Evolutionary conservation across 2,329 filamentous ascomycete genomes (phyloP).

Genomic region (Colletotrichum camelliae): DNA sequence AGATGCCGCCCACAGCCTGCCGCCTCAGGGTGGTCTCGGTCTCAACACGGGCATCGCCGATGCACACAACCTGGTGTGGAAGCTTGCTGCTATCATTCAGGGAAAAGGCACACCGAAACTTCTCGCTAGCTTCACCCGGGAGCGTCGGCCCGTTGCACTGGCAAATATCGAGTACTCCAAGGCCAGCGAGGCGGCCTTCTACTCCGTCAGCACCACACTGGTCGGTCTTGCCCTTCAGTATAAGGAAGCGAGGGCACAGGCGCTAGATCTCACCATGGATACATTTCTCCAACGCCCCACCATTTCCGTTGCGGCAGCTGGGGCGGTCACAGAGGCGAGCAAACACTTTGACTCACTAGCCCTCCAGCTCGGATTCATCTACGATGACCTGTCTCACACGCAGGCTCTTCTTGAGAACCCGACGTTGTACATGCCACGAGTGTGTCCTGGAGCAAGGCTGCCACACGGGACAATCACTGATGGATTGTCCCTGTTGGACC

Average conservation of each 20-base stretch:
- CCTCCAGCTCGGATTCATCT: slow-evolving; percentile 12
- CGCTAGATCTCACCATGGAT: neutral
- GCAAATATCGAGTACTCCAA: slow-evolving; percentile 16
- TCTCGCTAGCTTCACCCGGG: slow-evolving; percentile 1
- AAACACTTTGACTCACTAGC: slow-evolving; percentile 12
- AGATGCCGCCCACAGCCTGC: slow-evolving; percentile 63
- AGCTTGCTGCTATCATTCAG: slow-evolving; percentile 27
- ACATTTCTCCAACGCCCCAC: neutral
- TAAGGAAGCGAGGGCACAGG: neutral
- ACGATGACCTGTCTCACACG: neutral
- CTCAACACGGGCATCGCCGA: slow-evolving; percentile 65
- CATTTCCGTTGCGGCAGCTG: neutral
- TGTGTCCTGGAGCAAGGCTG: slow-evolving; percentile 6
- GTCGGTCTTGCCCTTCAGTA: slow-evolving; percentile 1
- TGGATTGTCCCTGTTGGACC: neutral
- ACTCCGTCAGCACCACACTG: slow-evolving; percentile 4
- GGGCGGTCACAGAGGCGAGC: slow-evolving; percentile 3
- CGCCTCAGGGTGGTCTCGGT: slow-evolving; percentile 61
- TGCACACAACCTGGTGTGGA: slow-evolving; percentile 61
- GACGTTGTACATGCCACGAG: neutral
- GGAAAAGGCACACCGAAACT: neutral
- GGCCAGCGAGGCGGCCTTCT: slow-evolving; percentile 12
- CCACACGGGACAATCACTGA: neutral
- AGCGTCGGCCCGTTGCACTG: slow-evolving; percentile 6
- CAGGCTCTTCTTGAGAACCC: neutral